Percentiles rank a stretch among this genome's conserved stretches.
These are phyloP conservation scores for Yamadazyma spencermartinsiae DNA, from an alignment of 1,139 yeast genomes.

Conservation along the genomic window DNA sequence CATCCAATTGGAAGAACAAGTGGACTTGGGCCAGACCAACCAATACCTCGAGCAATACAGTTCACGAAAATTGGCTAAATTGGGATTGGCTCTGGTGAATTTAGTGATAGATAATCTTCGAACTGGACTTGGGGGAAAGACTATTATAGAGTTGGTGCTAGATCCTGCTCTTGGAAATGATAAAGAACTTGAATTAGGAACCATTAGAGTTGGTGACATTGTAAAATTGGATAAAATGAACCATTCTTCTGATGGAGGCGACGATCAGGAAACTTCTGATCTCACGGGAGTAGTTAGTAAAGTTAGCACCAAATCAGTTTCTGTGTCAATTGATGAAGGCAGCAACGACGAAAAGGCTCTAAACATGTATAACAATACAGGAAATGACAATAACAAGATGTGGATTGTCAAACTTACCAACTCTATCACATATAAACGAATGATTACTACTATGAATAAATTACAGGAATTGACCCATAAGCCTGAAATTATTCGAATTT, in stretches of 20 bases:
- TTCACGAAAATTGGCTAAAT: conserved; percentile 62
- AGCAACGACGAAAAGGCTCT: conserved; percentile 45
- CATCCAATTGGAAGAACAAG: conserved; percentile 55
- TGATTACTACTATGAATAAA: conserved; percentile 77
- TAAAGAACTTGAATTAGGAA: conserved; percentile 53
- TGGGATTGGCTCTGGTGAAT: conserved; percentile 77
- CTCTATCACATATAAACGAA: conserved; percentile 70
- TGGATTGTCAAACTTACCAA: conserved; percentile 71
- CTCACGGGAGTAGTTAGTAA: conserved; percentile 64
- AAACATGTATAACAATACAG: conserved; percentile 44
- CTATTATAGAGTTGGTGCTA: conserved; percentile 61
- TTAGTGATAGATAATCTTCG: conserved; percentile 58
- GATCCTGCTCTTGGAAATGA: conserved; percentile 54
- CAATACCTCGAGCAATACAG: conserved; percentile 51
- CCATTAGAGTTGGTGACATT: conserved; percentile 77
- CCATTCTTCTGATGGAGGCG: conserved; percentile 4
- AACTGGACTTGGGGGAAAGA: conserved; percentile 82
- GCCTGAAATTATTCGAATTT: conserved; percentile 41
- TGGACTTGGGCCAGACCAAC: conserved; percentile 58
- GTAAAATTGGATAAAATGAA: conserved; percentile 51
- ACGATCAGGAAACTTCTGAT: conserved; percentile 19
- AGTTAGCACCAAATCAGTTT: conserved; percentile 44
- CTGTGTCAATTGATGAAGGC: conserved; percentile 63
- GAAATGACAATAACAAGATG: conserved; percentile 40
- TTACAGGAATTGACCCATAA: conserved; percentile 47